A percentile compares a stretch with the other conserved stretches of the same genome.
phyloP scores from a whole-genome alignment of 78 protist genomes.

The Speleostelium caveatum region DNA sequence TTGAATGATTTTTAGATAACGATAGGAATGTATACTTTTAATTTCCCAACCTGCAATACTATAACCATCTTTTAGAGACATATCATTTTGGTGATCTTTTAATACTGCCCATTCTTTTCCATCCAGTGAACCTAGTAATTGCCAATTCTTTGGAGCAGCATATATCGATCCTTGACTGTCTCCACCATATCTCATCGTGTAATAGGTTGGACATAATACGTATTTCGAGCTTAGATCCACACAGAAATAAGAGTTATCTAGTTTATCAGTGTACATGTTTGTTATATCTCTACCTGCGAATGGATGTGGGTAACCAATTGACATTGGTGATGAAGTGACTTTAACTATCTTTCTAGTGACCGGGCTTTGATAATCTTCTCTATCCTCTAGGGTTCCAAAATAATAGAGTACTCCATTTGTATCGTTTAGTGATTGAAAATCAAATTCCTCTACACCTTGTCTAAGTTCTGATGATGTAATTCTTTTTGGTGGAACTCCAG shows the following conservation, averaged over 20 bases:
- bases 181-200: slow-evolving; percentile 72
- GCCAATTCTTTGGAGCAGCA: slow-evolving; percentile 81
- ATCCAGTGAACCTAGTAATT: slow-evolving; percentile 50
- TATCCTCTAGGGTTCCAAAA: slow-evolving; percentile 63
- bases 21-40: slow-evolving; percentile 48
- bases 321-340: slow-evolving; percentile 46
- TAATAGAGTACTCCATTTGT: slow-evolving; percentile 57
- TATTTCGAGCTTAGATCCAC: slow-evolving; percentile 51
- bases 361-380: slow-evolving; percentile 46
- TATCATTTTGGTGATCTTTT: slow-evolving; percentile 33
- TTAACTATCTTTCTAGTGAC: slow-evolving; percentile 20
- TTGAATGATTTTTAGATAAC: slow-evolving; percentile 38
- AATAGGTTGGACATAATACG: slow-evolving; percentile 69
- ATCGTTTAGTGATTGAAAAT: slow-evolving; percentile 6
- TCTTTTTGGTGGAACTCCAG: slow-evolving; percentile 1
- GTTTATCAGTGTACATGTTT: slow-evolving; percentile 68
- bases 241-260: slow-evolving; percentile 14
- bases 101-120: slow-evolving; percentile 49
- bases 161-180: slow-evolving; percentile 77
- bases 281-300: slow-evolving; percentile 32
- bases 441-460: slow-evolving; percentile 56
- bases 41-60: slow-evolving; percentile 69
- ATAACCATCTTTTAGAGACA: slow-evolving; percentile 63
- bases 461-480: background rate
- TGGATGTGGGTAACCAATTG: slow-evolving; percentile 71